Conservation (phyloP, 345 rosid genomes). For the Populus alba region DNA sequence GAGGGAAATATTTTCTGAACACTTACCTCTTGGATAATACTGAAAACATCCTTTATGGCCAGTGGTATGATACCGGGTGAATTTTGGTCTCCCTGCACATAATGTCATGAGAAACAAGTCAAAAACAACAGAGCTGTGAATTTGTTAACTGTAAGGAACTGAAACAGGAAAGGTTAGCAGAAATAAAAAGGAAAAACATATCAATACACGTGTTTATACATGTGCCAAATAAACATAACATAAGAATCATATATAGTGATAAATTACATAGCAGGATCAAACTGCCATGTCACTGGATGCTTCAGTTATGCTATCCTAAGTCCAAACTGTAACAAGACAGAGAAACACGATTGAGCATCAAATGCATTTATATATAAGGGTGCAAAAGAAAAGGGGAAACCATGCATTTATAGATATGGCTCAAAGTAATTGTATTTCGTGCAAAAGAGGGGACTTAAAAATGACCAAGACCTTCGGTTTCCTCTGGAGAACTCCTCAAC, state of each 20-base stretch:
- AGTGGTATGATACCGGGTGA: conserved; percentile 96
- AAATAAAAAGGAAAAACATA: not conserved
- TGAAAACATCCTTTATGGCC: conserved; percentile 97
- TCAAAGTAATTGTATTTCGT: no score
- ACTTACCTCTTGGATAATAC: conserved; percentile 98
- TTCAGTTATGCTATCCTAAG: not conserved
- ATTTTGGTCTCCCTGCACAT: conserved; percentile 85
- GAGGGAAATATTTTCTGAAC: not conserved
- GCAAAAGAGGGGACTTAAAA: not conserved
- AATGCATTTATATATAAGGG: not conserved
- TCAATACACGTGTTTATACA: not conserved
- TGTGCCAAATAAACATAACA: not conserved
- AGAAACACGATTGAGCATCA: not conserved
- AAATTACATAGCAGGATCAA: not conserved
- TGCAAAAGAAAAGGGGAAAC: not conserved
- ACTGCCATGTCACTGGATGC: not conserved
- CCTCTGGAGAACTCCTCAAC: not conserved
- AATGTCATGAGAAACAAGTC: conserved; percentile 4
- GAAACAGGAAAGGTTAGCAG: not conserved
- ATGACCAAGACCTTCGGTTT: not conserved
- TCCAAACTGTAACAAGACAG: not conserved
- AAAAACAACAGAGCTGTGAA: not conserved
- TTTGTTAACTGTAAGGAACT: not conserved
- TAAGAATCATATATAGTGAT: not conserved
- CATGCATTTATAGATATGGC: not conserved